Evolutionary conservation across 768 basidiomycete genomes (phyloP).

Genomic region (Termitomyces titanicus): DNA sequence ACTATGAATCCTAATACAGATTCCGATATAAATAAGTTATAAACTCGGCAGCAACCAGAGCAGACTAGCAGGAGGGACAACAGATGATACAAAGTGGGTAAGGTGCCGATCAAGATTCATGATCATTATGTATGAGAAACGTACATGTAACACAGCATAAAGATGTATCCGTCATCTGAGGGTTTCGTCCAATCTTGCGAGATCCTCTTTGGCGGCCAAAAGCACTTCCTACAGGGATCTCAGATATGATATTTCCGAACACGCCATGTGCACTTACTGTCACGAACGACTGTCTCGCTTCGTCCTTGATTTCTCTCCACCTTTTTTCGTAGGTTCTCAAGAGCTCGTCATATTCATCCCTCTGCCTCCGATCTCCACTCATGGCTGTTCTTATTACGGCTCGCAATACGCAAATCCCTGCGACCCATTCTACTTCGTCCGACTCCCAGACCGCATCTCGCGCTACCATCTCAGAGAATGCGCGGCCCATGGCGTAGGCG

Average conservation of each 20-base stretch:
- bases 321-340: slow-evolving; percentile 56
- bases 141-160: slow-evolving; percentile 1
- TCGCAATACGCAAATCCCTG: slow-evolving; percentile 55
- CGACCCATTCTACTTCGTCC: slow-evolving; percentile 68
- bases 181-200: slow-evolving; percentile 39
- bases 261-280: slow-evolving; percentile 36
- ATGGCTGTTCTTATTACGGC: slow-evolving; percentile 54
- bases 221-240: slow-evolving; percentile 39
- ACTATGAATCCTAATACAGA: slow-evolving; percentile 1
- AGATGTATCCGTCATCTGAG: slow-evolving; percentile 11
- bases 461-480: slow-evolving; percentile 57
- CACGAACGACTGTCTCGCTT: slow-evolving; percentile 58
- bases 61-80: background rate
- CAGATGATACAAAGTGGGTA: background rate
- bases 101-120: slow-evolving; percentile 1
- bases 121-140: background rate
- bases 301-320: slow-evolving; percentile 72
- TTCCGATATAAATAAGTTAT: slow-evolving; percentile 9
- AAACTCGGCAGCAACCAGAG: background rate
- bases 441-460: slow-evolving; percentile 65
- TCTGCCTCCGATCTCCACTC: slow-evolving; percentile 41
- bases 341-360: slow-evolving; percentile 52
- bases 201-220: slow-evolving; percentile 50
- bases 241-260: background rate
- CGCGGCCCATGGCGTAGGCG: slow-evolving; percentile 38